Percentiles rank a stretch among this genome's conserved stretches.
Conservation (phyloP, 225 moss, liverwort and hornwort species). For the Rhytidiadelphus loreus region DNA sequence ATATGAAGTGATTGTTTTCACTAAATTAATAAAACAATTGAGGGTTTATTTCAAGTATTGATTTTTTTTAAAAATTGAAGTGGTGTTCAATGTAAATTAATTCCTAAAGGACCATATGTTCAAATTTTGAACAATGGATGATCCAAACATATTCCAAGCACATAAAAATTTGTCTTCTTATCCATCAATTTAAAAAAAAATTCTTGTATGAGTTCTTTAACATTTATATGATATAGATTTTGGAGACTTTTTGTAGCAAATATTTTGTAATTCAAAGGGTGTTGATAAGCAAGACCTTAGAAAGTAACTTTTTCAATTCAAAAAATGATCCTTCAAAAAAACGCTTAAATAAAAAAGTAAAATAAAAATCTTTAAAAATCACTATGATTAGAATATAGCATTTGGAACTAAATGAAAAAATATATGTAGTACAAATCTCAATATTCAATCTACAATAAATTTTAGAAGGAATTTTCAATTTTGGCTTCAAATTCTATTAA, state of each 20-base stretch:
- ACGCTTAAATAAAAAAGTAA: fast-evolving
- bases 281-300: fast-evolving
- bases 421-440: not conserved
- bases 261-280: not conserved
- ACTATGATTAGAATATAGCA: not conserved
- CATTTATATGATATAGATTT: not conserved
- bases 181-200: too few species aligned
- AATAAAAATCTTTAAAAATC: not conserved
- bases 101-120: not conserved
- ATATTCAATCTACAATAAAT: not conserved
- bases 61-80: too few species aligned
- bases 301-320: not conserved
- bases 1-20: not conserved
- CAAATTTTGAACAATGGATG: not conserved
- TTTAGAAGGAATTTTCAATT: not conserved
- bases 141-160: not conserved
- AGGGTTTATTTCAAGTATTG: not conserved
- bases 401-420: not conserved
- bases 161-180: not conserved
- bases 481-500: not conserved
- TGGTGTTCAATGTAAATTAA: not conserved
- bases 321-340: not conserved
- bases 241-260: not conserved
- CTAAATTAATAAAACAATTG: not conserved
- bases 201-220: not conserved